Evolutionary conservation across 305 asterid species (phyloP).

Genomic region (Fraxinus floribunda): DNA sequence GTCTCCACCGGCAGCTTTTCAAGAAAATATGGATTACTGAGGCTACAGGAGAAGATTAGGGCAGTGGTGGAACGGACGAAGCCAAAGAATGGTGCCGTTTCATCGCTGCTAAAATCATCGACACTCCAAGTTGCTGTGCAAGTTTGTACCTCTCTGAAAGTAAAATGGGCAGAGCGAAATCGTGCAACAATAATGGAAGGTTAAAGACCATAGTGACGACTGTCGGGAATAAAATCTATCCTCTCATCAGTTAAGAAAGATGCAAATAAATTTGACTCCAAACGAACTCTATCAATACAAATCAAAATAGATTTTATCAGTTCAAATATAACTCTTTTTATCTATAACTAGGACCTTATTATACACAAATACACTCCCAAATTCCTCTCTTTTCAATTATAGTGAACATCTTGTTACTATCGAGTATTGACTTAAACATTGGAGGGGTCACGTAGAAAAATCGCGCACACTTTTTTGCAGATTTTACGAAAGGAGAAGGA

Average conservation of each 20-base stretch:
- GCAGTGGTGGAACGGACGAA: too few relatives aligned
- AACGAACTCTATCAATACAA: neutral
- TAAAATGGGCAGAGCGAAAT: neutral
- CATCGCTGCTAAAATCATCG: too few relatives aligned
- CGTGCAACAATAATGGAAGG: neutral
- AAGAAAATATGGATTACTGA: too few relatives aligned
- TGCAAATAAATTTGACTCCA: neutral
- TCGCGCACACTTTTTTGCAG: neutral
- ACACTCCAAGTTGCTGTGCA: neutral
- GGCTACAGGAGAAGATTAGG: too few relatives aligned
- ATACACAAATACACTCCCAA: neutral
- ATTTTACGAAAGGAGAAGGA: too few relatives aligned
- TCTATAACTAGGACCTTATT: neutral
- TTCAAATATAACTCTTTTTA: neutral
- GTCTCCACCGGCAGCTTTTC: too few relatives aligned
- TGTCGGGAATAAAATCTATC: neutral
- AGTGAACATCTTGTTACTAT: neutral
- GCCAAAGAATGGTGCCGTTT: too few relatives aligned
- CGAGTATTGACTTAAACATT: neutral
- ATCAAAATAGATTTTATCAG: neutral
- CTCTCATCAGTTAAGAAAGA: neutral
- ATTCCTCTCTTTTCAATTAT: neutral
- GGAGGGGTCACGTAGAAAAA: neutral
- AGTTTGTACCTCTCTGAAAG: neutral
- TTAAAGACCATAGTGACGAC: neutral